Conservation (phyloP, 768 basidiomycete species). For the Tylopilus felleus region DNA sequence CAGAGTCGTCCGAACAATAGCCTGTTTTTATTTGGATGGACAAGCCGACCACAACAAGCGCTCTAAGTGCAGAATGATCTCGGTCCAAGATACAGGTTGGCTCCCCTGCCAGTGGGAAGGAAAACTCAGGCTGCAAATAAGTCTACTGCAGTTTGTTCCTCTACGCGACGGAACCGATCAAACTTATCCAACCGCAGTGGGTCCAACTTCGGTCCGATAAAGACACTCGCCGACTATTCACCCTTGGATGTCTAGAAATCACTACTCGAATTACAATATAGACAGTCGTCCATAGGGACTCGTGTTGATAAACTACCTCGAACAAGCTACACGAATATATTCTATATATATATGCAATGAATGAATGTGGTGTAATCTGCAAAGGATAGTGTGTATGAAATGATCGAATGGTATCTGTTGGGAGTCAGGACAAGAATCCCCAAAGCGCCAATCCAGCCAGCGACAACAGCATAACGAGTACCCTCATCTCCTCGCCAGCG, state of each 20-base stretch:
- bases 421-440: constrained; percentile 28
- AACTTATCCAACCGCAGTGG: no score
- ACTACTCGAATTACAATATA: background rate
- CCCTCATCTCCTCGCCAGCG: constrained; percentile 64
- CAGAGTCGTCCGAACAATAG: no score
- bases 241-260: no score
- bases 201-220: no score
- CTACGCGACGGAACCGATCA: background rate
- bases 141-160: no score
- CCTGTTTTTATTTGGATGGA: constrained; percentile 12
- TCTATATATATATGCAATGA: background rate
- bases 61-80: no score
- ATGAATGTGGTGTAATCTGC: background rate
- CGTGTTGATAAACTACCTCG: background rate
- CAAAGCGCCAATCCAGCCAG: constrained; percentile 31
- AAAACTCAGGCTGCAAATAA: no score
- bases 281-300: background rate
- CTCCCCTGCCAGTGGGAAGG: no score
- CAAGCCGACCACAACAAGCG: no score
- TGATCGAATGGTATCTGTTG: background rate
- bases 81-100: no score
- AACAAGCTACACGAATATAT: background rate
- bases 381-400: background rate
- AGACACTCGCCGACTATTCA: no score
- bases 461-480: constrained; percentile 25